Conservation (phyloP, 1,284 basidiomycete species). For the Amylostereum areolatum region DNA sequence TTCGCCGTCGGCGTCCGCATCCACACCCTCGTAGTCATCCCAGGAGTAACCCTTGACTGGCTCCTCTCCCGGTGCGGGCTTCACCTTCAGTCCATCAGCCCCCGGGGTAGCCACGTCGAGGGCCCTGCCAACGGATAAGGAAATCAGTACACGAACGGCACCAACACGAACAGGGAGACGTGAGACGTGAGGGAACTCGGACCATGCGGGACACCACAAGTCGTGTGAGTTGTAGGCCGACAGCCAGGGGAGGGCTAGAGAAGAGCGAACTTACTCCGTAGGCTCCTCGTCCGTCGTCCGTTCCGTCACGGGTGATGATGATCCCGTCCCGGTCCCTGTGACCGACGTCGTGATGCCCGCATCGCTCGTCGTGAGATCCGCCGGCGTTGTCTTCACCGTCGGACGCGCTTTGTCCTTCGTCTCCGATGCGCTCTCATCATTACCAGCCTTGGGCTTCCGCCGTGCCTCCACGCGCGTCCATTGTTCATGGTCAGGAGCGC, state of each 20-base stretch:
- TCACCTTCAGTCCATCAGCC: conserved; percentile 51
- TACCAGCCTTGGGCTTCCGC: conserved; percentile 6
- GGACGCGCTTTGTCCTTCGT: conserved; percentile 3
- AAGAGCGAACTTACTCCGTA: background rate
- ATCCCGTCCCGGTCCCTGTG: conserved; percentile 30
- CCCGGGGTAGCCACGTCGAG: conserved; percentile 43
- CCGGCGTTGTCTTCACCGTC: conserved; percentile 7
- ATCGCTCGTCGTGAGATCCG: conserved; percentile 44
- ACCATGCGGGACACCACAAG: background rate
- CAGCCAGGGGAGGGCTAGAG: conserved; percentile 19
- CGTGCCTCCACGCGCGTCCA: conserved; percentile 48
- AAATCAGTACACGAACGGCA: background rate
- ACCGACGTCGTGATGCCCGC: conserved; percentile 45
- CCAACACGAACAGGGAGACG: background rate
- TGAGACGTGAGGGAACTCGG: too few species aligned
- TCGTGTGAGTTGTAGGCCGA: conserved; percentile 61
- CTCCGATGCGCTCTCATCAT: conserved; percentile 7
- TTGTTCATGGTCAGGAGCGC: conserved; percentile 37
- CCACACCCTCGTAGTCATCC: conserved; percentile 71
- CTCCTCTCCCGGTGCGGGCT: conserved; percentile 53
- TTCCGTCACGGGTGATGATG: conserved; percentile 45
- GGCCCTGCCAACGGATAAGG: conserved; percentile 37
- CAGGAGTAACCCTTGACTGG: conserved; percentile 64
- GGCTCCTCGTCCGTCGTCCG: conserved; percentile 33
- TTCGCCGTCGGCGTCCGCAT: conserved; percentile 54